These are phyloP conservation scores for Graphiopsis chlorocephala DNA, from an alignment of 2,329 filamentous ascomycete genomes.

Conservation along the genomic window DNA sequence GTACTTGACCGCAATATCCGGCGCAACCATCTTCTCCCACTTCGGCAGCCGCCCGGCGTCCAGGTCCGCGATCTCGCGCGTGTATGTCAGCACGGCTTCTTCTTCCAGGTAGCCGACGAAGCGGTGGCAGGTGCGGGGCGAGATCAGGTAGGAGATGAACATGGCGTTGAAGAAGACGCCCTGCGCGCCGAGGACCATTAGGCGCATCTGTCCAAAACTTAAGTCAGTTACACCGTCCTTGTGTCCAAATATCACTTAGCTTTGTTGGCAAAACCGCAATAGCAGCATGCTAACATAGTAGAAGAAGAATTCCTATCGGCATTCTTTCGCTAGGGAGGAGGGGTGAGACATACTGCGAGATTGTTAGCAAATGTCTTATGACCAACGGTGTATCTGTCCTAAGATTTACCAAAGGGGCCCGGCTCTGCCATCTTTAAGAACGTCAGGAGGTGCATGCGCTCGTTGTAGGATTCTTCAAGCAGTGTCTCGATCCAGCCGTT, in stretches of 20 bases:
- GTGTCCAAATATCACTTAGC: too few relatives aligned
- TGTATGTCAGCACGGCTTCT: constrained; percentile 95
- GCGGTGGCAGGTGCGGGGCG: constrained; percentile 83
- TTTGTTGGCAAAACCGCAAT: too few relatives aligned
- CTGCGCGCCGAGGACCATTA: constrained; percentile 88
- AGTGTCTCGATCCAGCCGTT: constrained; percentile 77
- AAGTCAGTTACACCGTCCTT: too few relatives aligned
- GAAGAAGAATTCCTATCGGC: too few relatives aligned
- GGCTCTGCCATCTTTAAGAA: constrained; percentile 90
- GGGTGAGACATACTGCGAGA: too few relatives aligned
- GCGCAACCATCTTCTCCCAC: constrained; percentile 76
- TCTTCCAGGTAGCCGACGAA: constrained; percentile 98
- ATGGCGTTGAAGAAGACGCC: constrained; percentile 96
- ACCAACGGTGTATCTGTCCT: too few relatives aligned
- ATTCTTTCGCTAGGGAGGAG: too few relatives aligned
- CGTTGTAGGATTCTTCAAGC: constrained; percentile 39
- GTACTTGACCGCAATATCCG: constrained; percentile 86
- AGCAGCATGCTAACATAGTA: too few relatives aligned
- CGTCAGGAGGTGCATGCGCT: constrained; percentile 82
- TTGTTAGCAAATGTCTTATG: too few relatives aligned
- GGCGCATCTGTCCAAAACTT: too few relatives aligned
- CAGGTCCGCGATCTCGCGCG: constrained; percentile 80
- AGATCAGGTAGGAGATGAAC: constrained; percentile 84
- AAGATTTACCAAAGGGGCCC: constrained; percentile 78
- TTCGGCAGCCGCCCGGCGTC: constrained; percentile 78